A percentile compares a stretch with the other conserved stretches of the same genome.
Conservation (phyloP, 208 protist genomes). For the Polymyxa betae region DNA sequence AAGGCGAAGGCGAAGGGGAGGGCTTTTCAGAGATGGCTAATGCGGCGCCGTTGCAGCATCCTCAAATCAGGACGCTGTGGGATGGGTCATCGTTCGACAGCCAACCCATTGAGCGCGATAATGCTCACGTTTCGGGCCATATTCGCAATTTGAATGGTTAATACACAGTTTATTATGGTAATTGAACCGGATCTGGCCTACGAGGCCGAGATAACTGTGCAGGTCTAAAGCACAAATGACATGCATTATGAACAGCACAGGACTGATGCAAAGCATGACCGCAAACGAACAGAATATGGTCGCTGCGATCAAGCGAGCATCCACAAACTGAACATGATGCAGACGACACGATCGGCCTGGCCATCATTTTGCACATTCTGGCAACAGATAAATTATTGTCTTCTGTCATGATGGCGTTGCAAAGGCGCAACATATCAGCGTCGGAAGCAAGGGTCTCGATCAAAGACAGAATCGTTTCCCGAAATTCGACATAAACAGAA, state of each 20-base stretch:
- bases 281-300: neutral
- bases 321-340: neutral
- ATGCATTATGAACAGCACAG: neutral
- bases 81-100: constrained; percentile 9
- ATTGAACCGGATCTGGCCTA: too few relatives aligned
- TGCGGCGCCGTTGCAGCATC: neutral
- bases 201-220: neutral
- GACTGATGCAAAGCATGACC: neutral
- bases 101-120: neutral
- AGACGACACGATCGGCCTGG: neutral
- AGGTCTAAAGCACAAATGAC: constrained; percentile 6
- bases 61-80: constrained; percentile 18
- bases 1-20: neutral
- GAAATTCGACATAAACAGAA: neutral
- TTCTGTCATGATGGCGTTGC: constrained; percentile 28
- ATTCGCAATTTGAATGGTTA: constrained; percentile 38
- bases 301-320: neutral
- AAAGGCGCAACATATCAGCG: neutral
- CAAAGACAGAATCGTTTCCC: constrained; percentile 33
- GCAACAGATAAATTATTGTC: neutral
- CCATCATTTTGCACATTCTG: constrained; percentile 1
- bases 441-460: constrained; percentile 21
- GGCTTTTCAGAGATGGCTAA: neutral
- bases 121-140: neutral
- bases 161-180: too few relatives aligned